A percentile compares a stretch with the other conserved stretches of the same genome.
Conservation (phyloP, 495 filamentous ascomycete species). For the Aspergillus mulundensis region DNA sequence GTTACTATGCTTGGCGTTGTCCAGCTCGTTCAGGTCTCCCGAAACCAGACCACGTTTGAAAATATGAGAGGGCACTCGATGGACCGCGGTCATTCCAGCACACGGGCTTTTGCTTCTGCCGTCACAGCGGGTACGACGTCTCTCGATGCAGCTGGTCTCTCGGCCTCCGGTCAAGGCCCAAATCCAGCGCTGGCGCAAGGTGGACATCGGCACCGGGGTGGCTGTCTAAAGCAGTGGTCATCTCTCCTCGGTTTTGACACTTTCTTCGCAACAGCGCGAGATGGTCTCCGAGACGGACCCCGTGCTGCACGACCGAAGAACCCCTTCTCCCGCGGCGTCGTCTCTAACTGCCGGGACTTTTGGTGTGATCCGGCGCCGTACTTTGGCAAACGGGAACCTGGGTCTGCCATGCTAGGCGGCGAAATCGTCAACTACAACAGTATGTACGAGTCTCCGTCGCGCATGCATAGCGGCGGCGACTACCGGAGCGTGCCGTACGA, state of each 20-base stretch:
- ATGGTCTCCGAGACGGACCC: conserved; percentile 54
- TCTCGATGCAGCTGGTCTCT: conserved; percentile 66
- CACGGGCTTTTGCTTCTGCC: conserved; percentile 69
- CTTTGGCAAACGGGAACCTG: conserved; percentile 69
- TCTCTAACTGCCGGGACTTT: conserved; percentile 92
- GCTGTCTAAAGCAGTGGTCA: conserved; percentile 74
- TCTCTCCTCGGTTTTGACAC: conserved; percentile 84
- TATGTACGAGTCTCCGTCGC: conserved; percentile 79
- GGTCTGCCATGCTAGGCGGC: conserved; percentile 72
- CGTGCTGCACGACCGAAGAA: conserved; percentile 57
- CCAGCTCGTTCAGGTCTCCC: conserved; percentile 83
- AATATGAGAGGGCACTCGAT: conserved; percentile 72
- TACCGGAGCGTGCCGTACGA: conserved; percentile 43
- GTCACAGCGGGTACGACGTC: conserved; percentile 69
- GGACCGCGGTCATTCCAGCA: conserved; percentile 49
- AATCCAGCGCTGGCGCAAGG: conserved; percentile 35
- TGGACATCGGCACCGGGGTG: conserved; percentile 45
- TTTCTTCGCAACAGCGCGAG: conserved; percentile 77
- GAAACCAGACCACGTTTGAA: conserved; percentile 92
- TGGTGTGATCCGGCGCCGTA: conserved; percentile 87
- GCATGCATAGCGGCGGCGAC: conserved; percentile 49
- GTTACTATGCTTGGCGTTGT: conserved; percentile 92
- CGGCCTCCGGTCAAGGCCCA: conserved; percentile 48
- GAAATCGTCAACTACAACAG: conserved; percentile 77
- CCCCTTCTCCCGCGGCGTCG: conserved; percentile 74